Percentiles rank a stretch among this genome's conserved stretches.
These are phyloP conservation scores for Sanghuangporus baumii DNA, from an alignment of 1,284 basidiomycete species.

Conservation along the genomic window DNA sequence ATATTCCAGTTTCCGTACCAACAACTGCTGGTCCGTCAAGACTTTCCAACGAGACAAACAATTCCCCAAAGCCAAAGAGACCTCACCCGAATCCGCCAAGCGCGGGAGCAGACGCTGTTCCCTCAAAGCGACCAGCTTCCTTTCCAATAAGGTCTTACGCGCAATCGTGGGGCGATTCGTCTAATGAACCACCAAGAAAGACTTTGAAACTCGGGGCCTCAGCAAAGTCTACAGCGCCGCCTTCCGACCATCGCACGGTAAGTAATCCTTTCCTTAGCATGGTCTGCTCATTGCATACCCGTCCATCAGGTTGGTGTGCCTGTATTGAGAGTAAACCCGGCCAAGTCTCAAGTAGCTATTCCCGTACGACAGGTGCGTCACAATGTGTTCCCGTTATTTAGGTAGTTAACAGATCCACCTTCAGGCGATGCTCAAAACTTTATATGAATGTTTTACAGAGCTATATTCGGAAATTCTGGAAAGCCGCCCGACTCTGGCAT, in stretches of 20 bases:
- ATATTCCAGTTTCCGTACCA: constrained; percentile 34
- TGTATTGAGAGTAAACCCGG: constrained; percentile 57
- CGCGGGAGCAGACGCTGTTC: constrained; percentile 12
- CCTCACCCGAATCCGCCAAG: constrained; percentile 4
- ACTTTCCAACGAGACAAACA: constrained; percentile 7
- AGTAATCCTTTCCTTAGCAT: neutral
- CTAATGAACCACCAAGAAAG: constrained; percentile 47
- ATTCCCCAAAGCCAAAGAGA: neutral
- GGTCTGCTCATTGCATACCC: neutral
- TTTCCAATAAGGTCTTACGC: constrained; percentile 11
- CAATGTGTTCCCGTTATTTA: neutral
- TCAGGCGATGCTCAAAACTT: constrained; percentile 64
- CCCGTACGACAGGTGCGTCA: constrained; percentile 62
- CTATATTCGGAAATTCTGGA: constrained; percentile 53
- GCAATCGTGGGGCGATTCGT: constrained; percentile 21
- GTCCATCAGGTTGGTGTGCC: constrained; percentile 51
- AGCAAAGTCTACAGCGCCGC: constrained; percentile 27
- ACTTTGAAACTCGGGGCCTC: constrained; percentile 45
- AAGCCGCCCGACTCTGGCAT: constrained; percentile 50
- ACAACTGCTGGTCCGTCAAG: constrained; percentile 20
- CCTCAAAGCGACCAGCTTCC: constrained; percentile 9
- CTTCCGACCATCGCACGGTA: neutral
- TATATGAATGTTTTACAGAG: constrained; percentile 65
- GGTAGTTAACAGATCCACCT: neutral
- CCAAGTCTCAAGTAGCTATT: constrained; percentile 58